These are phyloP conservation scores for Astraeus odoratus DNA, from an alignment of 768 basidiomycete species.

Conservation along the genomic window DNA sequence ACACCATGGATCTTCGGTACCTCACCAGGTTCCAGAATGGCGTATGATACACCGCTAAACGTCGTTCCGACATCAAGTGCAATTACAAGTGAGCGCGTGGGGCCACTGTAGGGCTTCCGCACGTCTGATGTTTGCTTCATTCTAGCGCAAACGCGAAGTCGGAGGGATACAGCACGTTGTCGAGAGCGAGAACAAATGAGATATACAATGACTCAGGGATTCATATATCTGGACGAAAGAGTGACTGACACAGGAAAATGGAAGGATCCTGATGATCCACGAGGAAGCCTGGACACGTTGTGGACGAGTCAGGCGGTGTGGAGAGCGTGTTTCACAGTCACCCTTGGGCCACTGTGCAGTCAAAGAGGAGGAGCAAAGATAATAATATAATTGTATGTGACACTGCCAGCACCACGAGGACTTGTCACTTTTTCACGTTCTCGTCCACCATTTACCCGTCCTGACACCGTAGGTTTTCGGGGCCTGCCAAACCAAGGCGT, in stretches of 20 bases:
- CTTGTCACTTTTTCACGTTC: slow-evolving; percentile 1
- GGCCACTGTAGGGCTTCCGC: slow-evolving; percentile 67
- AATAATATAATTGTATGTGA: background rate
- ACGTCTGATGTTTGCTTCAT: slow-evolving; percentile 56
- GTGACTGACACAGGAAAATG: slow-evolving; percentile 6
- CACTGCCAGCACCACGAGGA: slow-evolving; percentile 7
- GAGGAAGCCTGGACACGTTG: background rate
- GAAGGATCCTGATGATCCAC: slow-evolving; percentile 7
- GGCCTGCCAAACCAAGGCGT: background rate
- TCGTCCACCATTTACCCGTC: background rate
- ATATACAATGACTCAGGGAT: background rate
- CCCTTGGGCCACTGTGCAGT: background rate
- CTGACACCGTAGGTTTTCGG: background rate
- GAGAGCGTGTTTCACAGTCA: background rate
- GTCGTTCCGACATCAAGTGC: slow-evolving; percentile 82
- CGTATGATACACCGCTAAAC: slow-evolving; percentile 79
- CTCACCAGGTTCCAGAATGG: slow-evolving; percentile 75
- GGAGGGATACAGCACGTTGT: background rate
- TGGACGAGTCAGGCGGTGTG: background rate
- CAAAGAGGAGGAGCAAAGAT: slow-evolving; percentile 1
- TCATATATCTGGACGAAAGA: slow-evolving; percentile 9
- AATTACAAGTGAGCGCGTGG: slow-evolving; percentile 59
- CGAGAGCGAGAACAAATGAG: background rate
- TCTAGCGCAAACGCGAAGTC: slow-evolving; percentile 8
- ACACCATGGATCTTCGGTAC: slow-evolving; percentile 78